Percentiles rank a stretch among this genome's conserved stretches.
These are phyloP conservation scores for Lactarius hengduanensis DNA, from an alignment of 768 basidiomycete genomes.

Conservation along the genomic window DNA sequence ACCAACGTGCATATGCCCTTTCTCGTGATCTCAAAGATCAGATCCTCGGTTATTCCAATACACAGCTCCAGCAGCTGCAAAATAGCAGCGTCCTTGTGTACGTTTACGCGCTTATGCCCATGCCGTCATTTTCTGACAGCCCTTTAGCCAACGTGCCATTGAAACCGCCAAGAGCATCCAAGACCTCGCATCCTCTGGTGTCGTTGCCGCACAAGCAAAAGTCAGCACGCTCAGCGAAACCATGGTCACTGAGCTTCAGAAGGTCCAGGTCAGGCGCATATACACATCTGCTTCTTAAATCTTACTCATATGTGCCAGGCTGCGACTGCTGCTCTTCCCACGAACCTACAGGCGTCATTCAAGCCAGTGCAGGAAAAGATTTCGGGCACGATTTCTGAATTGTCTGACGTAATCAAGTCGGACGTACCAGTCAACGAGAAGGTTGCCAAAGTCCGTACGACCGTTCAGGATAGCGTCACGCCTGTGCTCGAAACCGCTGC, in stretches of 20 bases:
- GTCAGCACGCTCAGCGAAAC: slow-evolving; percentile 61
- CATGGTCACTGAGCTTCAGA: slow-evolving; percentile 66
- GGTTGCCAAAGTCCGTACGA: slow-evolving; percentile 50
- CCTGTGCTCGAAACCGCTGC: slow-evolving; percentile 54
- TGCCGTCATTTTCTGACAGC: slow-evolving; percentile 8
- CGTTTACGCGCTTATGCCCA: slow-evolving; percentile 31
- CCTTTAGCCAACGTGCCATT: slow-evolving; percentile 61
- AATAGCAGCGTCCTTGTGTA: slow-evolving; percentile 65
- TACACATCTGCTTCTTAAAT: background rate
- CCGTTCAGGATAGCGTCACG: slow-evolving; percentile 58
- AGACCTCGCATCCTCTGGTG: slow-evolving; percentile 55
- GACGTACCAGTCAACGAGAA: slow-evolving; percentile 64
- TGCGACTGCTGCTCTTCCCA: slow-evolving; percentile 51
- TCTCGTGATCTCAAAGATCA: slow-evolving; percentile 63
- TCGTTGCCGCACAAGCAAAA: slow-evolving; percentile 52
- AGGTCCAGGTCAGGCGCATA: slow-evolving; percentile 42
- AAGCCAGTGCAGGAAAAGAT: slow-evolving; percentile 59
- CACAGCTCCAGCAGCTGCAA: slow-evolving; percentile 70
- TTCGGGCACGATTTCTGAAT: slow-evolving; percentile 50
- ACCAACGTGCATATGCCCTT: slow-evolving; percentile 68
- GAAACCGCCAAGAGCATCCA: slow-evolving; percentile 66
- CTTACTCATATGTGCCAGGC: slow-evolving; percentile 38
- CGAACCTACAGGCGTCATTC: slow-evolving; percentile 57
- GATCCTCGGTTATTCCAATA: slow-evolving; percentile 61
- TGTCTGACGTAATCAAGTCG: slow-evolving; percentile 53